Percentiles rank a stretch among this genome's conserved stretches.
phyloP scores from a whole-genome alignment of 176 grass and related monocot species.

The Cenchrus americanus region DNA sequence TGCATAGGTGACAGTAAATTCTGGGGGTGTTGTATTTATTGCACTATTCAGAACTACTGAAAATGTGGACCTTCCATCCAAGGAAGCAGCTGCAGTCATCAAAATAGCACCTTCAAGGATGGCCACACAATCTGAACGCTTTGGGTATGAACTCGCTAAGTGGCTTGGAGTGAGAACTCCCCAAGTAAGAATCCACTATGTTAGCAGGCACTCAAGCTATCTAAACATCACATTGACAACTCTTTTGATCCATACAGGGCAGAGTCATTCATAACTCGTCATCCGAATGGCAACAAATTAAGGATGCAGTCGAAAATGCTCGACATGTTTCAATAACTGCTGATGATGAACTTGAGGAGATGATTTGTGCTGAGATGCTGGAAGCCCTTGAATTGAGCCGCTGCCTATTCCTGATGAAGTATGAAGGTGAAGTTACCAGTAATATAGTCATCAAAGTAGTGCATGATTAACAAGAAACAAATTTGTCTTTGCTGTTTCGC shows the following conservation, averaged over 20 bases:
- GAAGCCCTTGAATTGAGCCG: constrained; percentile 90
- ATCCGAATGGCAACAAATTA: constrained; percentile 86
- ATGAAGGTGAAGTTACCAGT: constrained; percentile 36
- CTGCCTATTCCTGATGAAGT: constrained; percentile 97
- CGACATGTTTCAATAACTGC: constrained; percentile 43
- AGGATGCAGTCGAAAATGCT: constrained; percentile 85
- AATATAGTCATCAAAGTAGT: constrained; percentile 29
- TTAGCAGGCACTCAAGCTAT: constrained; percentile 19
- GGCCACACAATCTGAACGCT: constrained; percentile 94
- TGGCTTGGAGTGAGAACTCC: constrained; percentile 88
- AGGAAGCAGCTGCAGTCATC: constrained; percentile 84
- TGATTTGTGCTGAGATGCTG: constrained; percentile 81
- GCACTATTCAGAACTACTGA: constrained; percentile 63
- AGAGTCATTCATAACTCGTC: constrained; percentile 87
- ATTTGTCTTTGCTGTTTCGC: constrained; percentile 48
- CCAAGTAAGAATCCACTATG: constrained; percentile 61
- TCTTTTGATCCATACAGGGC: constrained; percentile 56
- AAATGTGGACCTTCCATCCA: constrained; percentile 43
- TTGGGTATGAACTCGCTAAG: constrained; percentile 94
- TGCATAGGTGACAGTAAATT: constrained; percentile 93
- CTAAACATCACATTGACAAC: constrained; percentile 23
- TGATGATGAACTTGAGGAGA: constrained; percentile 68
- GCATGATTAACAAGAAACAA: constrained; percentile 27
- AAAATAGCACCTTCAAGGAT: constrained; percentile 97
- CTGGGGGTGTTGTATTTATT: constrained; percentile 90